These are phyloP conservation scores for Pulveroboletus sp. DNA, from an alignment of 768 basidiomycete species.

Conservation along the genomic window DNA sequence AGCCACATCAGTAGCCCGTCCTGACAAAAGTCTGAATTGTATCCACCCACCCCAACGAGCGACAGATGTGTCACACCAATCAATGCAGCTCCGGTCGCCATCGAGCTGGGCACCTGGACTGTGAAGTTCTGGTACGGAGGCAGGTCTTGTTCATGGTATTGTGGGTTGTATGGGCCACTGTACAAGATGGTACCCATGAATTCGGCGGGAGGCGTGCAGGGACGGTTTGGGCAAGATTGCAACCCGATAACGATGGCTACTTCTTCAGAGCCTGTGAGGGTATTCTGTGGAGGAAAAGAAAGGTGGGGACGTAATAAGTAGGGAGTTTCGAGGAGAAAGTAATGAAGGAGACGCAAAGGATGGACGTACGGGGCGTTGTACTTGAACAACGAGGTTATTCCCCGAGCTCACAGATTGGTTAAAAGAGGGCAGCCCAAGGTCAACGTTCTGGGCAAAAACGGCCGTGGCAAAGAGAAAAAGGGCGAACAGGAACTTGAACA, in stretches of 20 bases:
- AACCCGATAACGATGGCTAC: constrained; percentile 47
- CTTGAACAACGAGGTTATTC: constrained; percentile 38
- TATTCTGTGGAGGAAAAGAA: constrained; percentile 25
- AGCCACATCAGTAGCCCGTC: not conserved
- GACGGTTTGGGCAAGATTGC: constrained; percentile 33
- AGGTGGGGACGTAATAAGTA: not conserved
- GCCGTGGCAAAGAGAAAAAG: constrained; percentile 30
- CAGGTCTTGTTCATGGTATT: constrained; percentile 27
- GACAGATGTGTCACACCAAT: constrained; percentile 37
- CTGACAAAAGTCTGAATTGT: not conserved
- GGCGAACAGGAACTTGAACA: constrained; percentile 14
- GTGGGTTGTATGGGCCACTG: constrained; percentile 42
- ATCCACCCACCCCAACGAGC: constrained; percentile 39
- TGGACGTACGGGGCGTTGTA: constrained; percentile 47
- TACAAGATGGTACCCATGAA: constrained; percentile 45
- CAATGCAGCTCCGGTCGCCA: constrained; percentile 31
- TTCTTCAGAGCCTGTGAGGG: constrained; percentile 39
- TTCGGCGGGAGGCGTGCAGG: constrained; percentile 25
- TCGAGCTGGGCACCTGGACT: constrained; percentile 35
- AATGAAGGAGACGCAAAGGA: constrained; percentile 37
- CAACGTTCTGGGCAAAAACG: constrained; percentile 40
- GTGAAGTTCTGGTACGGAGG: constrained; percentile 46
- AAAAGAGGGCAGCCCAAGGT: constrained; percentile 38
- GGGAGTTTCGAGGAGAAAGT: not conserved
- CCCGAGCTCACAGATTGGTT: constrained; percentile 36